Evolutionary conservation across 192 early-diverging fungal species (phyloP), one percentile per base, ranked within the genome.

Genomic region (Coemansia sp.): DNA sequence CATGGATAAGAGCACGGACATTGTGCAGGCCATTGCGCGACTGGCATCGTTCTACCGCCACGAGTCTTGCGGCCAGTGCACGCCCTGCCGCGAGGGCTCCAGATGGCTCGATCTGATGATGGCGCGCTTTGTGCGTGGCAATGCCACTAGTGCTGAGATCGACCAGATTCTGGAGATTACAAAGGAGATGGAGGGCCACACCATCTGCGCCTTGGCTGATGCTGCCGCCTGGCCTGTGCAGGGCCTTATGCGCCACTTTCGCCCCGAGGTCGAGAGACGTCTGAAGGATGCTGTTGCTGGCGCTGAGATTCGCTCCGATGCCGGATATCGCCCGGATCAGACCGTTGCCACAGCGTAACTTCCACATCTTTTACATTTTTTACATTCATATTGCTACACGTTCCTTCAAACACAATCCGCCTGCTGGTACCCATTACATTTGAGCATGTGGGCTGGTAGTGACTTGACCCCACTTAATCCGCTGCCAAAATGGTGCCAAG

Each of bases 131-230:
- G 94, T 95, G 67, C 80, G 82, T 9, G 97, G 97, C 31, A 79
- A 93, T 62, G 94, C 90, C 5, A 87, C 85, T 11, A 69, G 83
- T 13, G 83, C 86, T 26, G 97, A 99, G 75, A 96, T 99, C 77
- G 97, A 99, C 76, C 91, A 93, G 88, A 94, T 99, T 42, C 86
- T 92, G 69, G 95, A 97, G 83, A 83, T 99, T 43, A 89, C 92
- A 33, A 88, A 95, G 76, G 91, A 97, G 83, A 99, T 99, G 83
- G 97, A 99, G 79, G 97, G 97, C 26, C 97, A 97, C 75, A 99
- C 97, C n/a, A 99, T 99, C 73, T 99, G 97, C 74, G 97, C 97
- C 39, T 84, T 99, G 82, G 97, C 95, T 58, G 97, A 99, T 82
- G 97, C 97, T 35, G 95, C 97, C 24, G 97, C 97, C 51, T 97